Evolutionary conservation across 768 basidiomycete genomes (phyloP).

Genomic region (Psilocybe sp.): DNA sequence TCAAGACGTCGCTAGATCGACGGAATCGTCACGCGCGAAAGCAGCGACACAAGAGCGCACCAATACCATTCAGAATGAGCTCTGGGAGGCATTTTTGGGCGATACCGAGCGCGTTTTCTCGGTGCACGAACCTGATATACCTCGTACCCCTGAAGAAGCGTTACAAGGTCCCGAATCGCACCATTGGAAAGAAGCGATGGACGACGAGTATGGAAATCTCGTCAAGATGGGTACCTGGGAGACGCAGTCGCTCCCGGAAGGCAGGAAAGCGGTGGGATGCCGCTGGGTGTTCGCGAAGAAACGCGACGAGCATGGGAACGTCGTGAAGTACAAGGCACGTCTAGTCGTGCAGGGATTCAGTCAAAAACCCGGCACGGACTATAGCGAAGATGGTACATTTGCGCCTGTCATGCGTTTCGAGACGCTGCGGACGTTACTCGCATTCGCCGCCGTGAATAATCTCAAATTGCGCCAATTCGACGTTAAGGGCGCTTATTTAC

Average conservation of each 20-base stretch:
- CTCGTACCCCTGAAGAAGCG: slow-evolving; percentile 5
- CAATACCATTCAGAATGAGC: slow-evolving; percentile 2
- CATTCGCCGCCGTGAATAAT: slow-evolving; percentile 29
- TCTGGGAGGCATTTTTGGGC: background rate
- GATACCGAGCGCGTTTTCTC: background rate
- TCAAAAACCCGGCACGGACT: slow-evolving; percentile 38
- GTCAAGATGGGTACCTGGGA: slow-evolving; percentile 27
- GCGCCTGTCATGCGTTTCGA: slow-evolving; percentile 28
- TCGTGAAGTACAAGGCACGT: slow-evolving; percentile 29
- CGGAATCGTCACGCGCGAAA: slow-evolving; percentile 9
- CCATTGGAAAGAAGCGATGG: slow-evolving; percentile 22
- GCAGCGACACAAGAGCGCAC: background rate
- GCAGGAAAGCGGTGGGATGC: slow-evolving; percentile 20
- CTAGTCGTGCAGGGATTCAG: slow-evolving; percentile 32
- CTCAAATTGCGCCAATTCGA: slow-evolving; percentile 39
- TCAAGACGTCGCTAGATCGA: slow-evolving; percentile 9
- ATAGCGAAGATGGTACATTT: slow-evolving; percentile 20
- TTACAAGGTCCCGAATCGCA: slow-evolving; percentile 1
- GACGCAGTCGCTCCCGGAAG: slow-evolving; percentile 19
- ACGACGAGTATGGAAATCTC: slow-evolving; percentile 22
- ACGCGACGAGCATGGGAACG: slow-evolving; percentile 25
- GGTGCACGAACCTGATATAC: background rate
- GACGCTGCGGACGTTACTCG: slow-evolving; percentile 26
- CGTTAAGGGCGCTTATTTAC: slow-evolving; percentile 34
- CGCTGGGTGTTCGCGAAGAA: slow-evolving; percentile 36